These are phyloP conservation scores for Kingdonia uniflora DNA, from an alignment of 164 flowering plant genomes.

Conservation along the genomic window DNA sequence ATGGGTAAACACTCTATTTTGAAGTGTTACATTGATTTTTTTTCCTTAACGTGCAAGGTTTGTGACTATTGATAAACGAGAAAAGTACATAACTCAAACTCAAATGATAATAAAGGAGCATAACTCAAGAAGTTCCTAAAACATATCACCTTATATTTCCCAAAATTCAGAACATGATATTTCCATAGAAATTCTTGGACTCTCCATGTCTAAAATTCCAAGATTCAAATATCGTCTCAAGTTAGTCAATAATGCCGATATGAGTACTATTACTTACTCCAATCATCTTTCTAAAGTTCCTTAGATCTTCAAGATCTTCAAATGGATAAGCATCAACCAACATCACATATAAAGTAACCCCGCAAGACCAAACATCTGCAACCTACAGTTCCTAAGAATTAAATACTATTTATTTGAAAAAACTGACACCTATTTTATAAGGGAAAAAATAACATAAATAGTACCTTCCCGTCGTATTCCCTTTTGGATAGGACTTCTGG, in stretches of 20 bases:
- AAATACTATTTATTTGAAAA: not conserved
- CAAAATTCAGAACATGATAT: no score
- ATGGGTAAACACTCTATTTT: no score
- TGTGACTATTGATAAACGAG: no score
- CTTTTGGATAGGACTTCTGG: constrained; percentile 66
- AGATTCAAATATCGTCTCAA: not conserved
- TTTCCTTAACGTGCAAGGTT: no score
- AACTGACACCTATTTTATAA: not conserved
- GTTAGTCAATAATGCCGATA: not conserved
- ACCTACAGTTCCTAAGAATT: constrained; percentile 27
- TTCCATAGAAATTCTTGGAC: no score
- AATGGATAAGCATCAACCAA: constrained; percentile 83
- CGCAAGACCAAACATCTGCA: constrained; percentile 95
- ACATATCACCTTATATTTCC: no score
- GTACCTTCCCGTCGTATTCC: constrained; percentile 84
- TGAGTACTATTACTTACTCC: constrained; percentile 35
- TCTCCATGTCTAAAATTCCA: no score
- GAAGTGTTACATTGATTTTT: no score
- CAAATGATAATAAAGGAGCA: no score
- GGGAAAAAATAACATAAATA: not conserved
- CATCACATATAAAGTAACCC: constrained; percentile 86
- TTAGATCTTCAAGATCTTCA: constrained; percentile 81
- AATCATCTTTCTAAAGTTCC: constrained; percentile 63
- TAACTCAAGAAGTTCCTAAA: no score
- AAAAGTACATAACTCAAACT: no score